A percentile compares a stretch with the other conserved stretches of the same genome.
These are phyloP conservation scores for Beta lomatogona DNA, from an alignment of 179 eudicot genomes.

Conservation along the genomic window DNA sequence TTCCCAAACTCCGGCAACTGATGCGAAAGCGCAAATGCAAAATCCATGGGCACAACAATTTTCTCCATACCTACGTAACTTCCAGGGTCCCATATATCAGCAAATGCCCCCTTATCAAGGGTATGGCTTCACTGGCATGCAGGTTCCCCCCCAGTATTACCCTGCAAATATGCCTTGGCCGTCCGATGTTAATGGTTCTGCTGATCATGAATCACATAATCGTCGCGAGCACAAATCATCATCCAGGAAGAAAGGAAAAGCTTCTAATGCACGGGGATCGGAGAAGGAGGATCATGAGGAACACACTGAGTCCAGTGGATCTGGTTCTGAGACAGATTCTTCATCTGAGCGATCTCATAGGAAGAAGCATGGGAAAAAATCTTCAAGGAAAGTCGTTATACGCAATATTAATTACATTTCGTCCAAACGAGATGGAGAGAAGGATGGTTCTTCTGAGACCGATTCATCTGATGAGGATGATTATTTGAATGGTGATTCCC, in stretches of 20 bases:
- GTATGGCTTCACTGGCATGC: conserved; percentile 64
- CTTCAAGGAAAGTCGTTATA: conserved; percentile 72
- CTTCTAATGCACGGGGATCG: conserved; percentile 39
- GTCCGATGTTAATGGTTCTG: conserved; percentile 45
- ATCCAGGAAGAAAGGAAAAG: conserved; percentile 53
- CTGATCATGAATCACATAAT: conserved; percentile 47
- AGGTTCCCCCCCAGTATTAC: conserved; percentile 54
- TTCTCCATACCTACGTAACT: conserved; percentile 58
- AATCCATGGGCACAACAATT: conserved; percentile 54
- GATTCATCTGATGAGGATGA: conserved; percentile 58
- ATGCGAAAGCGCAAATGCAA: conserved; percentile 52
- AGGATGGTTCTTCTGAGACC: conserved; percentile 42
- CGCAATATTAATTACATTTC: conserved; percentile 77
- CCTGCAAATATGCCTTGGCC: conserved; percentile 70
- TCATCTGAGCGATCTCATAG: conserved; percentile 35
- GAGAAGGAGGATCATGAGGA: conserved; percentile 37
- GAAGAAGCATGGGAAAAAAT: conserved; percentile 57
- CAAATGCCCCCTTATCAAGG: conserved; percentile 76
- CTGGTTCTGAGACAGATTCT: conserved; percentile 53
- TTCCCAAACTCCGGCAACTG: conserved; percentile 40
- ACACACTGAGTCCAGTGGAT: conserved; percentile 43
- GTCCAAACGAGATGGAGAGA: conserved; percentile 55
- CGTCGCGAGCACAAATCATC: conserved; percentile 38
- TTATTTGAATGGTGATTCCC: conserved; percentile 46
- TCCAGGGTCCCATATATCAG: conserved; percentile 58